Evolutionary conservation across 2,329 filamentous ascomycete genomes (phyloP).

Genomic region (Dactylellina sp.): DNA sequence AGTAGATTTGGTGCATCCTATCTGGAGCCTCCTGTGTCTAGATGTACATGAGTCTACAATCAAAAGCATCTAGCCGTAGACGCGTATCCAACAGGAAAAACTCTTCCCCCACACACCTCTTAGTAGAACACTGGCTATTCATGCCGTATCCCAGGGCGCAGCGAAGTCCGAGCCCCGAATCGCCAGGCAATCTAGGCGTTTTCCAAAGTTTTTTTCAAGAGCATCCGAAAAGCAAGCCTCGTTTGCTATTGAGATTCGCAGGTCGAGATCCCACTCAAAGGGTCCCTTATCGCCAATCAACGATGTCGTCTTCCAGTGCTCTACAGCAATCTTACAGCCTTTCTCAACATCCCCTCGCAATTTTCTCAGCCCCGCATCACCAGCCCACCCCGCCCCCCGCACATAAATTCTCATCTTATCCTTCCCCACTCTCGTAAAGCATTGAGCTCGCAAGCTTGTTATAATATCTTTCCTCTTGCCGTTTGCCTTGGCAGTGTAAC

Average conservation of each 20-base stretch:
- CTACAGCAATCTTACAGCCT: conserved; percentile 2
- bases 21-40: too few relatives aligned
- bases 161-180: not conserved
- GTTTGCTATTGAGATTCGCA: not conserved
- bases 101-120: too few relatives aligned
- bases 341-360: conserved; percentile 8
- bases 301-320: conserved; percentile 1
- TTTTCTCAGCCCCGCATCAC: conserved; percentile 11
- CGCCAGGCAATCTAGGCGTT: not conserved
- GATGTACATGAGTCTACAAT: too few relatives aligned
- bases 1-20: too few relatives aligned
- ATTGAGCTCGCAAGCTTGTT: not conserved
- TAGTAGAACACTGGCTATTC: too few relatives aligned
- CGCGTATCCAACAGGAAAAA: too few relatives aligned
- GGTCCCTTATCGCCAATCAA: not conserved
- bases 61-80: too few relatives aligned
- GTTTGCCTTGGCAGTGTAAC: conserved; percentile 11
- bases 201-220: conserved; percentile 24
- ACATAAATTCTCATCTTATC: conserved; percentile 5
- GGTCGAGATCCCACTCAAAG: conserved; percentile 25
- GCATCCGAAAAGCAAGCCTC: conserved; percentile 22
- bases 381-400: conserved; percentile 26
- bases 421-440: not conserved
- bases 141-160: not conserved
- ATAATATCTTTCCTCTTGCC: conserved; percentile 12